These are phyloP conservation scores for Albatrellus ellisii DNA, from an alignment of 768 basidiomycete species.

Conservation along the genomic window DNA sequence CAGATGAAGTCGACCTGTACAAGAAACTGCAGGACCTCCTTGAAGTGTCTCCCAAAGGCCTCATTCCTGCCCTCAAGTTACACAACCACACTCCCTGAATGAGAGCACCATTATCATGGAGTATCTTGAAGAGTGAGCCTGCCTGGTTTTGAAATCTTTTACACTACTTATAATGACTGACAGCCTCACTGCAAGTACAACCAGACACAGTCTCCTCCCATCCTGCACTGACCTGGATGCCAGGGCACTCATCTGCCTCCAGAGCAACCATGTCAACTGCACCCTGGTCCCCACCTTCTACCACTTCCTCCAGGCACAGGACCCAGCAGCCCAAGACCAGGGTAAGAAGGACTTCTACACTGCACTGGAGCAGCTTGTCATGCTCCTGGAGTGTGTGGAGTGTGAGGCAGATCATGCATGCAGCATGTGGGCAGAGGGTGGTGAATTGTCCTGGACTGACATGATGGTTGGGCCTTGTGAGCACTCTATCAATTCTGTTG, in stretches of 20 bases:
- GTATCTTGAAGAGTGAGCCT: conserved; percentile 56
- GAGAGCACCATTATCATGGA: conserved; percentile 75
- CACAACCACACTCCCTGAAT: conserved; percentile 54
- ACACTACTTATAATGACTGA: not conserved
- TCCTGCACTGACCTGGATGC: conserved; percentile 48
- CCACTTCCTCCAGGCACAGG: conserved; percentile 62
- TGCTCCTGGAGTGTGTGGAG: conserved; percentile 44
- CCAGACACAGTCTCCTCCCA: conserved; percentile 42
- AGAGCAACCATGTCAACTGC: conserved; percentile 56
- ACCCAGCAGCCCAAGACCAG: conserved; percentile 34
- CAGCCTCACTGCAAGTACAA: conserved; percentile 38
- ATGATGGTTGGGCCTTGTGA: conserved; percentile 61
- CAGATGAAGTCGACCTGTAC: conserved; percentile 76
- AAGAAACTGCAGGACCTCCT: conserved; percentile 69
- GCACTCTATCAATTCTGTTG: conserved; percentile 12
- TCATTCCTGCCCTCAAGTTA: conserved; percentile 60
- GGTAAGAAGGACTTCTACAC: conserved; percentile 39
- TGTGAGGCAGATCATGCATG: conserved; percentile 21
- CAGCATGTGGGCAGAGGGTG: conserved; percentile 52
- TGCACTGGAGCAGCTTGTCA: conserved; percentile 37
- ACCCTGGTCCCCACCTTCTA: conserved; percentile 59
- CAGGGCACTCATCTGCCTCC: conserved; percentile 51
- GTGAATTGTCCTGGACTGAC: conserved; percentile 48
- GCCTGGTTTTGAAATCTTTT: too few species aligned
- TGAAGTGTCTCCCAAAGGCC: conserved; percentile 71